A percentile compares a stretch with the other conserved stretches of the same genome.
These are phyloP conservation scores for Schizochytrium sp. DNA, from an alignment of 108 stramenopile species.

Conservation along the genomic window DNA sequence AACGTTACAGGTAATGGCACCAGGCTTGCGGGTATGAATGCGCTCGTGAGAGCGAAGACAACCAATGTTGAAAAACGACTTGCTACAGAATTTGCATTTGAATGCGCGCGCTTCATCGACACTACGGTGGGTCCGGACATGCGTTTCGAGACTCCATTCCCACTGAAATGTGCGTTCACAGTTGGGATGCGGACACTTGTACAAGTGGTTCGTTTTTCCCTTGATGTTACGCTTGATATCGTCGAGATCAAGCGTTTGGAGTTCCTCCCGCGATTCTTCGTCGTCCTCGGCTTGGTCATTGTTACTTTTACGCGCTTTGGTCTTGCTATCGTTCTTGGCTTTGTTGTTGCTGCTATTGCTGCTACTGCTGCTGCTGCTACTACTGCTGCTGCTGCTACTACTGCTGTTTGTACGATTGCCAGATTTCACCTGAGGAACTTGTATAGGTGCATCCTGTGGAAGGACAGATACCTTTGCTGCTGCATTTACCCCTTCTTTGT, in stretches of 20 bases:
- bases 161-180: neutral
- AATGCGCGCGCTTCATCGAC: neutral
- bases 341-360: too few species aligned
- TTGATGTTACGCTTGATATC: constrained; percentile 4
- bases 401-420: too few species aligned
- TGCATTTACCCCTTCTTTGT: too few species aligned
- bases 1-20: neutral
- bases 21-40: neutral
- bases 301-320: too few species aligned
- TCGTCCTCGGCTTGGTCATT: too few species aligned
- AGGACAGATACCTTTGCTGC: too few species aligned
- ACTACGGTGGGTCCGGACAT: neutral
- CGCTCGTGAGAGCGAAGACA: neutral
- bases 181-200: neutral
- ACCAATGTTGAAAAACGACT: neutral
- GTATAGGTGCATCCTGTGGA: too few species aligned
- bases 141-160: neutral
- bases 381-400: too few species aligned
- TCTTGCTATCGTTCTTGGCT: too few species aligned
- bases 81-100: neutral
- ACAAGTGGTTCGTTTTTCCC: neutral
- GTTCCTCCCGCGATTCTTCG: neutral
- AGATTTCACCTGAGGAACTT: too few species aligned
- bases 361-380: too few species aligned
- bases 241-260: constrained; percentile 3